Evolutionary conservation across 352 stramenopile species (phyloP).

Genomic region (Pythium dissotocum): DNA sequence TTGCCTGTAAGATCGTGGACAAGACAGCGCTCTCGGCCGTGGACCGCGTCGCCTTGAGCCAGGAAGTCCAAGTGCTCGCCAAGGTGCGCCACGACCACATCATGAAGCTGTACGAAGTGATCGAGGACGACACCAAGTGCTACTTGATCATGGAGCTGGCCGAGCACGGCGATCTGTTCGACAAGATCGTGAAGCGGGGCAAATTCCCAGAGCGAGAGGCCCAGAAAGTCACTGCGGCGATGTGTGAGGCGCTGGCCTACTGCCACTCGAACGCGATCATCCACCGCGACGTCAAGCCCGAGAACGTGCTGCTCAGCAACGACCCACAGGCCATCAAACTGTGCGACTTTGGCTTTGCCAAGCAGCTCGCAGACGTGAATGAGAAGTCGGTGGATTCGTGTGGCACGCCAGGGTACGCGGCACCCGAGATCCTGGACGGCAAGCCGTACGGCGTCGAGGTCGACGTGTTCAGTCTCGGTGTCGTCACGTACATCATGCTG

Average conservation of each 20-base stretch:
- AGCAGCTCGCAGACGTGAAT: constrained; percentile 54
- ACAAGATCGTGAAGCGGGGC: constrained; percentile 85
- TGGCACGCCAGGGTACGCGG: constrained; percentile 82
- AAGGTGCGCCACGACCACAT: constrained; percentile 87
- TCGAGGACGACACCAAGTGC: constrained; percentile 93
- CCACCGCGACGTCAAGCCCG: constrained; percentile 85
- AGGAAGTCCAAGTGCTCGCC: constrained; percentile 71
- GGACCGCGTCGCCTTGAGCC: constrained; percentile 67
- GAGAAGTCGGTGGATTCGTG: constrained; percentile 83
- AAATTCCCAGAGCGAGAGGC: constrained; percentile 68
- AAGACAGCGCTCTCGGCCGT: constrained; percentile 73
- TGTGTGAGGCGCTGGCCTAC: constrained; percentile 91
- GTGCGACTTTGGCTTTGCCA: constrained; percentile 86
- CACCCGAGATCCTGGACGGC: constrained; percentile 82
- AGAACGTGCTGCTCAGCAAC: constrained; percentile 80
- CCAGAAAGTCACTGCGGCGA: constrained; percentile 62
- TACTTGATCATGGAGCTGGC: constrained; percentile 98
- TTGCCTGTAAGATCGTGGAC: constrained; percentile 86
- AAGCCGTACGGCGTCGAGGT: constrained; percentile 82
- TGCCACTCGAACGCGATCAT: constrained; percentile 90
- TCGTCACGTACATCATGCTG: constrained; percentile 88
- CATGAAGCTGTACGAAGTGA: constrained; percentile 92
- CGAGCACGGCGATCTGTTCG: constrained; percentile 87
- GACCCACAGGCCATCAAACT: constrained; percentile 69
- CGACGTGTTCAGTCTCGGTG: constrained; percentile 89